A percentile compares a stretch with the other conserved stretches of the same genome.
Evolutionary conservation across 768 basidiomycete species (phyloP).

Genomic region (Termitomyces sp.): DNA sequence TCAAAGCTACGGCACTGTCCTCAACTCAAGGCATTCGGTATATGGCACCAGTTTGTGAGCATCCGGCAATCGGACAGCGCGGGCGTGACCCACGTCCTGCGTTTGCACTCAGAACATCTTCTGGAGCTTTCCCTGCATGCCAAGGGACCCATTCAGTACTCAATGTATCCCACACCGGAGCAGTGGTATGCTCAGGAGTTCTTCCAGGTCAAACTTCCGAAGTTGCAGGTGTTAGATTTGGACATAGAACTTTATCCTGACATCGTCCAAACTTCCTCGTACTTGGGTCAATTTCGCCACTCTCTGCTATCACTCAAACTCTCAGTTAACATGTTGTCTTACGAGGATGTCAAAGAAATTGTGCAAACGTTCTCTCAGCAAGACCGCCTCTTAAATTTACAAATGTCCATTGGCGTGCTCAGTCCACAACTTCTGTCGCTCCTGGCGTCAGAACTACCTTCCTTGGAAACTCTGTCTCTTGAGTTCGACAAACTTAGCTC

Average conservation of each 20-base stretch:
- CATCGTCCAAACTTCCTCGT: neutral
- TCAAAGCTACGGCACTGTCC: conserved; percentile 10
- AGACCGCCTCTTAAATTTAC: conserved; percentile 1
- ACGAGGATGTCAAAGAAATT: neutral
- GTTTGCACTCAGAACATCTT: conserved; percentile 14
- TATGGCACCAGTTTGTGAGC: conserved; percentile 13
- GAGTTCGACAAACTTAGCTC: conserved; percentile 2
- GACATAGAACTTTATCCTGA: conserved; percentile 1
- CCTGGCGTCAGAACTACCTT: conserved; percentile 5
- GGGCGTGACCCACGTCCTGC: conserved; percentile 16
- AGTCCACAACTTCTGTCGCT: conserved; percentile 4
- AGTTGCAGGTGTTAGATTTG: conserved; percentile 2
- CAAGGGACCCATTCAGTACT: neutral
- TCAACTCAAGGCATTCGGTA: conserved; percentile 12
- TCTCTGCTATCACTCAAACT: conserved; percentile 5
- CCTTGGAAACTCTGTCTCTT: neutral
- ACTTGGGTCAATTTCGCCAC: conserved; percentile 1
- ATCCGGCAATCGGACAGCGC: conserved; percentile 11
- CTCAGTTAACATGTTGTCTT: neutral
- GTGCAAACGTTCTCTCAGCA: neutral
- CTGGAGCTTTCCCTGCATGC: conserved; percentile 10
- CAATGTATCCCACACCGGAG: neutral
- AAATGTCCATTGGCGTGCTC: neutral
- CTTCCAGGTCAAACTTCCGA: neutral
- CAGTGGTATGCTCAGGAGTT: conserved; percentile 8